A percentile compares a stretch with the other conserved stretches of the same genome.
phyloP scores from a whole-genome alignment of 2,329 filamentous ascomycete genomes.

The Neofusicoccum cordaticola region DNA sequence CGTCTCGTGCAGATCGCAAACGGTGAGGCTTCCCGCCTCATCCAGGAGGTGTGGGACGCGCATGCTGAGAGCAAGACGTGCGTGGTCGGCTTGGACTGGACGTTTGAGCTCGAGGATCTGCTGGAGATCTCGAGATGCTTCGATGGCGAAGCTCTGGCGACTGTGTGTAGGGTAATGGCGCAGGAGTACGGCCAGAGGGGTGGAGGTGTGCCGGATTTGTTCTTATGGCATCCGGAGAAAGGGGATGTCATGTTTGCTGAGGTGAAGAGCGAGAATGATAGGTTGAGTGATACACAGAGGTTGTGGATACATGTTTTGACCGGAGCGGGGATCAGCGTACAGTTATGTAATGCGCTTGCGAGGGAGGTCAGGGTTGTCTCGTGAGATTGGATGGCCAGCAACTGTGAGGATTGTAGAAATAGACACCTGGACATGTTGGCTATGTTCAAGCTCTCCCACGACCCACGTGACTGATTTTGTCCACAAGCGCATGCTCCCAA shows the following conservation, averaged over 20 bases:
- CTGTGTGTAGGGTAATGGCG: conserved; percentile 88
- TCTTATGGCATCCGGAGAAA: conserved; percentile 68
- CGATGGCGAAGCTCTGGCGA: conserved; percentile 72
- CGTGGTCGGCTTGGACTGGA: conserved; percentile 90
- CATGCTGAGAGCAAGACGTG: conserved; percentile 73
- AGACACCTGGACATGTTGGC: too few species aligned
- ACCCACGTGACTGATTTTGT: too few species aligned
- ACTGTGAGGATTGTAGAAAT: too few species aligned
- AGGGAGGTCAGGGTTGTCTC: conserved; percentile 45
- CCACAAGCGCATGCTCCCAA: too few species aligned
- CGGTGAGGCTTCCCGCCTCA: conserved; percentile 66
- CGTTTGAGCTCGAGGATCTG: conserved; percentile 75
- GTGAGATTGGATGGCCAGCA: too few species aligned
- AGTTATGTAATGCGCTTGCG: conserved; percentile 68
- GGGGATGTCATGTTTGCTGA: conserved; percentile 65
- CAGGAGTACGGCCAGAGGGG: conserved; percentile 89
- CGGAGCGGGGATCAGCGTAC: conserved; percentile 79
- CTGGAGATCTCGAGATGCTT: conserved; percentile 77
- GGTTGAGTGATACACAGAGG: conserved; percentile 90
- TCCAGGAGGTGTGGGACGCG: conserved; percentile 65
- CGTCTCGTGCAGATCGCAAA: conserved; percentile 85
- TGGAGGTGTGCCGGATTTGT: conserved; percentile 86
- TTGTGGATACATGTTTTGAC: conserved; percentile 95
- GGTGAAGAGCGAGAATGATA: conserved; percentile 69
- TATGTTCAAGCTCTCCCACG: too few species aligned